Percentiles rank a stretch among this genome's conserved stretches.
Evolutionary conservation across 257 asterid species (phyloP).

Genomic region (Forsythia viridissima): DNA sequence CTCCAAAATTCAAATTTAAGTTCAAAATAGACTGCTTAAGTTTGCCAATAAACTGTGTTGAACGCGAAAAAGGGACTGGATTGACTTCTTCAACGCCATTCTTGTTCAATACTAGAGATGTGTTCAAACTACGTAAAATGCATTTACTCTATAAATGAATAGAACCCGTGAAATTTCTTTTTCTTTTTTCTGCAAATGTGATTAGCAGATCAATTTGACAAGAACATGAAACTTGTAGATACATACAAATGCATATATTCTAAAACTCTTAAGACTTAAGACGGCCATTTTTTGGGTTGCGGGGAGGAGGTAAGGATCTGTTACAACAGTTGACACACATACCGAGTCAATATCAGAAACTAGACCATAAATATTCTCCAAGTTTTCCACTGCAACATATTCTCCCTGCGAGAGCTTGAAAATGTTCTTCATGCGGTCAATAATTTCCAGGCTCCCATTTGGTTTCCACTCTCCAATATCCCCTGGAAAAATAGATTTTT

Average conservation of each 20-base stretch:
- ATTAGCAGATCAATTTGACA: constrained; percentile 11
- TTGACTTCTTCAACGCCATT: neutral
- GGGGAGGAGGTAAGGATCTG: neutral
- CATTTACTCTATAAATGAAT: neutral
- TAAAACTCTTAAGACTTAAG: no score
- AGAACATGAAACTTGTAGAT: neutral
- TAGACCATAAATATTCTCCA: constrained; percentile 78
- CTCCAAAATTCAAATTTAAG: neutral
- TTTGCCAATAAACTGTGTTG: neutral
- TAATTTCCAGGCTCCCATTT: constrained; percentile 83
- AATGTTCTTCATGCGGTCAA: constrained; percentile 94
- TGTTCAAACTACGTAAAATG: no score
- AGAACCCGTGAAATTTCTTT: neutral
- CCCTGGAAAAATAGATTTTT: constrained; percentile 46
- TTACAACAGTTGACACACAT: constrained; percentile 24
- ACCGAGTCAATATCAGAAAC: constrained; percentile 72
- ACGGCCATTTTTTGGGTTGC: neutral
- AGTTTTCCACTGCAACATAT: constrained; percentile 95
- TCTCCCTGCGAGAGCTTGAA: constrained; percentile 98
- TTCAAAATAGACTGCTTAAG: constrained; percentile 1
- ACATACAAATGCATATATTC: no score
- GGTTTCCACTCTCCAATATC: constrained; percentile 94
- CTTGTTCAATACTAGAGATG: neutral
- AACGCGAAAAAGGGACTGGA: neutral
- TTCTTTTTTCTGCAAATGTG: neutral